Evolutionary conservation across 352 stramenopile species (phyloP), one percentile per base, ranked within the genome.

Genomic region (Globisporangium mamillatum): DNA sequence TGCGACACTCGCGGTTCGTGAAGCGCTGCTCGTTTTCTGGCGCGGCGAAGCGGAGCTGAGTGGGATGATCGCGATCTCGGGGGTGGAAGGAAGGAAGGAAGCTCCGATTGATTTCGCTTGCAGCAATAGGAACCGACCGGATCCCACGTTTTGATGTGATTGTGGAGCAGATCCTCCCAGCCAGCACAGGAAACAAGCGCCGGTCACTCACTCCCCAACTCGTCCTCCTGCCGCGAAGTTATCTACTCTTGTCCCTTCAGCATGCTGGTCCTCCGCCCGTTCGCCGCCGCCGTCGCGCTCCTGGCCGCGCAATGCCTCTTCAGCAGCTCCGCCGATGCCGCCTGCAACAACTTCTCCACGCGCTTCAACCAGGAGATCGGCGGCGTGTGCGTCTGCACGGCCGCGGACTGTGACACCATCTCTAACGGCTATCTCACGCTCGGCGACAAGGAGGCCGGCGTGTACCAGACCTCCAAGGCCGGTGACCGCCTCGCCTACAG

Each of bases 351-450:
- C 57, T 87, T 75, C 66, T 87, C 79, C 54, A 55, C 70, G 24
- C 75, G 73, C 50, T 87, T 62, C 71, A 77, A 85, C 68, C 67
- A 72, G 48, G 60, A 85, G 55, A 74, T 87, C 25, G 73, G 83
- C 6, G 79, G 79, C 57, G 77, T 87, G 36, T 87, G 79, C 54
- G 75, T 87, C 25, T 87, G 79, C 75, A 81, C 79, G 0, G 75
- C 75, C 56, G 61, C 73, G 25, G 65, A 80, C 22, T 91, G 83
- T 41, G 81, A 91, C 67, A 76, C 76, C 16, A 66, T 88, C 62
- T 81, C 75, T 27, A 88, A 79, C 70, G 80, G 74, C 2, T 78
- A 90, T 58, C 29, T 76, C 29, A 54, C 71, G 54, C 72, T 91
- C 32, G 70, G 69, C 20, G 64, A 60, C 18, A 72, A 65, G 22